Evolutionary conservation across 2,329 filamentous ascomycete species (phyloP), one percentile per base, ranked within the genome.

Genomic region (Aulographum hederae): DNA sequence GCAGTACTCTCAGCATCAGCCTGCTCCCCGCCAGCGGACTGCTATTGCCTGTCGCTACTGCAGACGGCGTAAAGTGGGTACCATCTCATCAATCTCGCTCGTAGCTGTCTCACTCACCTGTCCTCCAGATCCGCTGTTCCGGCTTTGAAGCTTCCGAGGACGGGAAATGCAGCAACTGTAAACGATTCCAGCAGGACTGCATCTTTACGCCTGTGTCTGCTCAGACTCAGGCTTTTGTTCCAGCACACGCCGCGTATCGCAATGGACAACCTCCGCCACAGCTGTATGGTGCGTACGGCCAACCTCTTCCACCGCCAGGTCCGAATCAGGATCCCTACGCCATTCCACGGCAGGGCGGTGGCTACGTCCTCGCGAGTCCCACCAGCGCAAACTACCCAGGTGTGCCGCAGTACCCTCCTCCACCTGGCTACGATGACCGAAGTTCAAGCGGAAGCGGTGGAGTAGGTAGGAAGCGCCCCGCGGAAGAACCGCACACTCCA

Each of bases 201-300:
- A 70, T 81, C 52, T 81, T 81, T 52, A 79, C 74, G 1, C 75
- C 76, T 2, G 75, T 81, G 16, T 78, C 73, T 3, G 75, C 73
- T 8, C 74, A 79, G 53, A 70, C 73, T 6, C 74, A 78, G 50
- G 75, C 76, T 8, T 80, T 80, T 45, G 75, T 80, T 20, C 75
- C 75, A 5, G 74, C 73, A 6, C 72, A 78, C 47, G 72, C 74
- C 5, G 69, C 73, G 35, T 78, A 56, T 52, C 48, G 51, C 28
- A 48, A 48, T 23, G 58, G 58, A 15, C 46, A 49, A 35, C 47
- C 50, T 18, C 57, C 58, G 31, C 16, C 21, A 18, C 43, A 46
- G 23, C 53, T 63, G 65, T 64, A 61, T 41, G 60, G 60, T 37
- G 59, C 60, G 18, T 63, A 61, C 36, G 60, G 60, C 20, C 59